Evolutionary conservation across 352 stramenopile species (phyloP).

Genomic region (Phytophthora megakarya): DNA sequence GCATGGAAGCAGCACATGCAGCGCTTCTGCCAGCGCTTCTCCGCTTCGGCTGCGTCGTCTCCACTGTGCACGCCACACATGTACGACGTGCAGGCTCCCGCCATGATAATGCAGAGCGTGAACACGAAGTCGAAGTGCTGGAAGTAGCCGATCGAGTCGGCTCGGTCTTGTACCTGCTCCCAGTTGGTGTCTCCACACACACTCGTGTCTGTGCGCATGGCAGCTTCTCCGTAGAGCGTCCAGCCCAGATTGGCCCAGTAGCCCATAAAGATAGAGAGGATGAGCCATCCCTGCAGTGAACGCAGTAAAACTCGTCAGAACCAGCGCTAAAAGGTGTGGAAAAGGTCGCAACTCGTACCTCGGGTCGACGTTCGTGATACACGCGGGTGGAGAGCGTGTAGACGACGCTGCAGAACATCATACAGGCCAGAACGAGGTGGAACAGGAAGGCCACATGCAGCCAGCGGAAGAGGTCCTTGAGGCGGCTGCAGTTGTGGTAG

Average conservation of each 20-base stretch:
- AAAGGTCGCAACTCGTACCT: conserved; percentile 34
- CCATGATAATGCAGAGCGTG: conserved; percentile 43
- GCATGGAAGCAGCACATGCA: conserved; percentile 64
- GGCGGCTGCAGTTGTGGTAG: conserved; percentile 45
- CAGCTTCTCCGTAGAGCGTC: conserved; percentile 61
- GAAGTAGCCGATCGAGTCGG: conserved; percentile 61
- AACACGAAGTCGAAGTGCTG: conserved; percentile 79
- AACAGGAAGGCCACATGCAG: conserved; percentile 57
- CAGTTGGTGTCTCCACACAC: conserved; percentile 52
- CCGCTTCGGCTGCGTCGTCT: conserved; percentile 53
- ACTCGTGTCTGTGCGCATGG: conserved; percentile 56
- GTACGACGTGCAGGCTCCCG: conserved; percentile 59
- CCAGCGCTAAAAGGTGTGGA: too few species aligned
- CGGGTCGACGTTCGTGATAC: conserved; percentile 56
- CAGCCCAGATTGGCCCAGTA: conserved; percentile 62
- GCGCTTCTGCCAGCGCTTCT: conserved; percentile 69
- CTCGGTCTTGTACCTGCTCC: conserved; percentile 57
- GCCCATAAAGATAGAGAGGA: conserved; percentile 62
- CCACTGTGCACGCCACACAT: conserved; percentile 72
- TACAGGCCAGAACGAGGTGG: conserved; percentile 43
- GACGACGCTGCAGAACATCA: conserved; percentile 46
- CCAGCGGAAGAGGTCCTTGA: conserved; percentile 65
- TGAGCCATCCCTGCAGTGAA: conserved; percentile 46
- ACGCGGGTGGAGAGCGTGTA: conserved; percentile 61
- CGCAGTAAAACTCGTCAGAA: neutral